Evolutionary conservation across 2,329 filamentous ascomycete species (phyloP).

Genomic region (Thielaviopsis punctulata): DNA sequence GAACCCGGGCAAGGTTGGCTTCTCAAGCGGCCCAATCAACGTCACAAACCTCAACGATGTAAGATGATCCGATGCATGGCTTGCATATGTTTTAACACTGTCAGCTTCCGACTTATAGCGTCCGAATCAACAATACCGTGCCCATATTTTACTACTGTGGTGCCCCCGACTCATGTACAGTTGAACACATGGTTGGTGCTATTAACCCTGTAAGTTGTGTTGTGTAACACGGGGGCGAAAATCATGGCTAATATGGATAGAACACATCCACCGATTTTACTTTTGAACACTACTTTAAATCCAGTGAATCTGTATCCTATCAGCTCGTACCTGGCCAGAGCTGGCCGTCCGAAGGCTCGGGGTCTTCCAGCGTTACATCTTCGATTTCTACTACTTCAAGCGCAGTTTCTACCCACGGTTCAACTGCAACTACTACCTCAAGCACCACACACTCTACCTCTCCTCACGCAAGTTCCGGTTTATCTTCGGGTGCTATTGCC

Average conservation of each 20-base stretch:
- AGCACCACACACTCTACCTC: constrained; percentile 11
- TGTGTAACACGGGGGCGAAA: constrained; percentile 8
- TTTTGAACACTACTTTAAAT: constrained; percentile 28
- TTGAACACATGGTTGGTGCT: constrained; percentile 55
- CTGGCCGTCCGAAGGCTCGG: constrained; percentile 32
- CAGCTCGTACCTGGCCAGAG: constrained; percentile 39
- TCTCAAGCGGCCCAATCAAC: constrained; percentile 33
- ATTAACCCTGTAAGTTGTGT: constrained; percentile 44
- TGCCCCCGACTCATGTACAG: constrained; percentile 45
- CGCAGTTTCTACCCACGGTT: no score
- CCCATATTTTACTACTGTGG: constrained; percentile 57
- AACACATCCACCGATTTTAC: constrained; percentile 19
- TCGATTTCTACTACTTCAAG: constrained; percentile 13
- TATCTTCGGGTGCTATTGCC: constrained; percentile 34
- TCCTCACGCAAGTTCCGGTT: constrained; percentile 6
- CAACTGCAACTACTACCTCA: constrained; percentile 11
- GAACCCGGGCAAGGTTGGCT: constrained; percentile 29
- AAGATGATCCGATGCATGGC: constrained; percentile 13
- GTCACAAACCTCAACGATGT: constrained; percentile 30
- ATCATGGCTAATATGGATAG: background rate
- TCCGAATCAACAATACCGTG: constrained; percentile 37
- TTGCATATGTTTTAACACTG: background rate
- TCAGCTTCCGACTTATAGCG: constrained; percentile 25
- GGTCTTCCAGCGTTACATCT: constrained; percentile 12
- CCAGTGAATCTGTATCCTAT: constrained; percentile 29